Percentiles rank a stretch among this genome's conserved stretches.
Conservation (phyloP, 2,329 filamentous ascomycete species). For the Fusarium sambucinum region DNA sequence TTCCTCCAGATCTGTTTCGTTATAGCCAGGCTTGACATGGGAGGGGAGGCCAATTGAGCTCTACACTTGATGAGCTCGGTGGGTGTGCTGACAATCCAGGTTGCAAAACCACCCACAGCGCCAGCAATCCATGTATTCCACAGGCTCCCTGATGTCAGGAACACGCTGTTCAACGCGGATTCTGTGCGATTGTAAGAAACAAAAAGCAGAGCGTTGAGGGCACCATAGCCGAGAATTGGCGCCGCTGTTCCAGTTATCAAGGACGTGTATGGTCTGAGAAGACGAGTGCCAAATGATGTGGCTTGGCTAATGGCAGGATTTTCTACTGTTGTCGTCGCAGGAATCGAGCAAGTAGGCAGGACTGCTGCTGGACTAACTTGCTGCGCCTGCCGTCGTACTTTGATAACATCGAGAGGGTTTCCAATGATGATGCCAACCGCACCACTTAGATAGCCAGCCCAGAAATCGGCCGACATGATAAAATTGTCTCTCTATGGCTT, state of each 20-base stretch:
- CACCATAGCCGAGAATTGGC: conserved; percentile 89
- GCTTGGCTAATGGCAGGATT: conserved; percentile 18
- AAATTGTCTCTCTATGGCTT: conserved; percentile 14
- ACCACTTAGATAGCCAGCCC: conserved; percentile 91
- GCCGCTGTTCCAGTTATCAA: conserved; percentile 78
- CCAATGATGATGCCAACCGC: conserved; percentile 88
- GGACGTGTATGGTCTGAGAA: conserved; percentile 50
- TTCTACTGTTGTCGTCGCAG: conserved; percentile 11
- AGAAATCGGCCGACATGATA: conserved; percentile 89
- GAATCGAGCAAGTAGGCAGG: conserved; percentile 24
- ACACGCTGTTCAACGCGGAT: conserved; percentile 63
- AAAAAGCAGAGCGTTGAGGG: conserved; percentile 90
- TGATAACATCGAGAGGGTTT: conserved; percentile 81
- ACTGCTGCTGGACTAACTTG: conserved; percentile 16
- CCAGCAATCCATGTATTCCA: conserved; percentile 83
- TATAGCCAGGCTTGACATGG: conserved; percentile 72
- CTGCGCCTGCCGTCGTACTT: conserved; percentile 76
- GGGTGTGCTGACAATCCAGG: conserved; percentile 86
- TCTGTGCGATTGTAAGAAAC: conserved; percentile 91
- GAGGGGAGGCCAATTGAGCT: conserved; percentile 72
- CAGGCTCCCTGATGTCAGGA: conserved; percentile 61
- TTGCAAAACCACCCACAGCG: conserved; percentile 83
- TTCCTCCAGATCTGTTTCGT: conserved; percentile 69
- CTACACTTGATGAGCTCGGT: conserved; percentile 93
- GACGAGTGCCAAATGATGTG: conserved; percentile 21